phyloP scores from a whole-genome alignment of 2,329 filamentous ascomycete genomes.

The Thelonectria discophora region DNA sequence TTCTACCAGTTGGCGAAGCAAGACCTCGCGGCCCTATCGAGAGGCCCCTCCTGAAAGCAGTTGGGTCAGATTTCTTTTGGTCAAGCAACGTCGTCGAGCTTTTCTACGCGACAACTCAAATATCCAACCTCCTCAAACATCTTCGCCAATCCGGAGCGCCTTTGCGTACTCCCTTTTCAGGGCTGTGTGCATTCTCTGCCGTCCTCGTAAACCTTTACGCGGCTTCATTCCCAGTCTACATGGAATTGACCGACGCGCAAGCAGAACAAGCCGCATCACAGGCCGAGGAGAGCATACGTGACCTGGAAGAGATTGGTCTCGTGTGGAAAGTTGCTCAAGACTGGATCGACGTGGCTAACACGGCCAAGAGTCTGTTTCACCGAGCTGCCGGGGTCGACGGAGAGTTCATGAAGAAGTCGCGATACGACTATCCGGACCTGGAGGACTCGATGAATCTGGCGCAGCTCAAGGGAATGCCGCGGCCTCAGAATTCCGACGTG shows the following conservation, averaged over 20 bases:
- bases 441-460: conserved; percentile 39
- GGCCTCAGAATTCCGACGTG: conserved; percentile 23
- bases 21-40: conserved; percentile 38
- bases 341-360: conserved; percentile 39
- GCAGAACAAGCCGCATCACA: conserved; percentile 21
- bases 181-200: conserved; percentile 33
- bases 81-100: conserved; percentile 28
- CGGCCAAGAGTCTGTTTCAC: conserved; percentile 31
- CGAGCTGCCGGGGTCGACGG: conserved; percentile 15
- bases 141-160: conserved; percentile 34
- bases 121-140: conserved; percentile 34
- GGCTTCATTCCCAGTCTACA: conserved; percentile 33
- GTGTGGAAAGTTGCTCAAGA: conserved; percentile 38
- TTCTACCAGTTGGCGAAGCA: conserved; percentile 37
- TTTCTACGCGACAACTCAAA: conserved; percentile 35
- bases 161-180: conserved; percentile 37
- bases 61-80: conserved; percentile 36
- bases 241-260: conserved; percentile 26
- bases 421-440: conserved; percentile 39
- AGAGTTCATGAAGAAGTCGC: conserved; percentile 26
- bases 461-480: conserved; percentile 38
- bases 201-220: conserved; percentile 34
- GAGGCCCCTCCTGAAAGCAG: conserved; percentile 32
- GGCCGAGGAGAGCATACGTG: conserved; percentile 24
- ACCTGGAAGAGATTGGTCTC: conserved; percentile 27